Evolutionary conservation across 139 green algal species (phyloP).

Genomic region (Zygnema cylindricum): DNA sequence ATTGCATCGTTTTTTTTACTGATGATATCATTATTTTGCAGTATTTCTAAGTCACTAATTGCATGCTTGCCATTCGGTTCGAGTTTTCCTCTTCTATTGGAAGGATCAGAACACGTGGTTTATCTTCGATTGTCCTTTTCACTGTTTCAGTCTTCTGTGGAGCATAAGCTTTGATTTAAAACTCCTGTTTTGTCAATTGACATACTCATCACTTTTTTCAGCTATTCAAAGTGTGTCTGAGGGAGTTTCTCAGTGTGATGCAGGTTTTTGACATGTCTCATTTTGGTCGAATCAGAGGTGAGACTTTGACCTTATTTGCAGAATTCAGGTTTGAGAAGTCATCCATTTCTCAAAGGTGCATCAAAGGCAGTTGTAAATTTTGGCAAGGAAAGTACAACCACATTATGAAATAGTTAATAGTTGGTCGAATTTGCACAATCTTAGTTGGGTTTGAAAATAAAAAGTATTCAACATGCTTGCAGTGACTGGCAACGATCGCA

Average conservation of each 20-base stretch:
- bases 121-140: no score
- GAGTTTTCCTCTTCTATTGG: no score
- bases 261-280: constrained; percentile 46
- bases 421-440: not conserved
- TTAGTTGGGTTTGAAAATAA: not conserved
- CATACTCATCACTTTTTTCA: no score
- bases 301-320: not conserved
- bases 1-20: no score
- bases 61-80: no score
- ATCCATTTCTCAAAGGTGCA: not conserved
- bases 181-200: no score
- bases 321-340: not conserved
- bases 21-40: no score
- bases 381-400: not conserved
- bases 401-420: not conserved
- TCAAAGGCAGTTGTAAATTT: not conserved
- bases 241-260: not conserved
- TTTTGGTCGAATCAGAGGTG: constrained; percentile 29
- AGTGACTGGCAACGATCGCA: constrained; percentile 55
- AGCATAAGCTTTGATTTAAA: no score
- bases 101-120: no score
- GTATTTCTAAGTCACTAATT: no score
- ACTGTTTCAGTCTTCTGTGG: no score
- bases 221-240: not conserved
- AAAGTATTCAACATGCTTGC: no score